Evolutionary conservation across 306 rosid species (phyloP).

Genomic region (Fagus crenata): DNA sequence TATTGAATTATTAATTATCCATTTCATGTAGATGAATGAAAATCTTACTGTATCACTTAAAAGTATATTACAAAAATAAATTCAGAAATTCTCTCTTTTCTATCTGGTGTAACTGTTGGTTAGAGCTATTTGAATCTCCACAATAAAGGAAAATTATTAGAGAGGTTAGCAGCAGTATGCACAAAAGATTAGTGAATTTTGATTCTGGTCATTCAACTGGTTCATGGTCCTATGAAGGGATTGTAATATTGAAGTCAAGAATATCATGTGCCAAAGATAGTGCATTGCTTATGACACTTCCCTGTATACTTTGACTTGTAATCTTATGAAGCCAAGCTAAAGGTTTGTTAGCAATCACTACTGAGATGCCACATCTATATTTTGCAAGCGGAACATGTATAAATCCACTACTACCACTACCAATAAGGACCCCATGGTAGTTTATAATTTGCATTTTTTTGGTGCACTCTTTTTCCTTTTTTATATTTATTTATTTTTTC

Average conservation of each 20-base stretch:
- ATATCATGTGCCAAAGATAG: background rate
- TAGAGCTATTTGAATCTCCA: slow-evolving; percentile 3
- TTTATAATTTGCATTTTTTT: no score
- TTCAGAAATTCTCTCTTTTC: slow-evolving; percentile 4
- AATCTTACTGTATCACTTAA: slow-evolving; percentile 3
- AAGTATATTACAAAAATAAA: slow-evolving; percentile 4
- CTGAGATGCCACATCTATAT: no score
- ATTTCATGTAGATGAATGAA: slow-evolving; percentile 5
- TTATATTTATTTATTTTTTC: no score
- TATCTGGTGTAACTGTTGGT: slow-evolving; percentile 1
- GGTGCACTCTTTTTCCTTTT: no score
- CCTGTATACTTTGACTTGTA: background rate
- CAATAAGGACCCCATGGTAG: no score
- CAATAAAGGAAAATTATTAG: slow-evolving; percentile 16
- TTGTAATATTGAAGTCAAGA: background rate
- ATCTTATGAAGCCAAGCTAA: no score
- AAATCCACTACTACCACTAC: no score
- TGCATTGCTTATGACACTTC: background rate
- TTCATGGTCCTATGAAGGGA: background rate
- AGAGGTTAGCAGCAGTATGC: background rate
- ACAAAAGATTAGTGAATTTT: slow-evolving; percentile 7
- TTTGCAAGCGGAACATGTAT: no score
- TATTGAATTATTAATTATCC: slow-evolving; percentile 11
- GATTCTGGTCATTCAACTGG: background rate
- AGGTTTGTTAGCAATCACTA: no score